Percentiles rank a stretch among this genome's conserved stretches.
Conservation (phyloP, 352 stramenopile genomes). For the Aphanomyces astaci region DNA sequence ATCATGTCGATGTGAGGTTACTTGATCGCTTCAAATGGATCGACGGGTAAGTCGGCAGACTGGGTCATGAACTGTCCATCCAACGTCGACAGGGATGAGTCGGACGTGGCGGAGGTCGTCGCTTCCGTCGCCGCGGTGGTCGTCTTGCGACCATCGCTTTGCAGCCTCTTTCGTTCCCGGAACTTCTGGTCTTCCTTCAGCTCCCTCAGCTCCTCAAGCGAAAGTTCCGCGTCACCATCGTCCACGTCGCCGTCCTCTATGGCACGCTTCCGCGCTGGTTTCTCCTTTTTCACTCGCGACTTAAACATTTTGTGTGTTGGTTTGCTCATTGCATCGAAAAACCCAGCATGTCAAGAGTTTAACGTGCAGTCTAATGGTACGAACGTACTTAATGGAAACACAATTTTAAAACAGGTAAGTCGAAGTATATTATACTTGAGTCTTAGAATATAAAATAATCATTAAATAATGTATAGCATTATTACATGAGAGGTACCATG, state of each 20-base stretch:
- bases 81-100: slow-evolving; percentile 26
- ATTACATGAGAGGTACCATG: no score
- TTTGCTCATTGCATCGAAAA: not conserved
- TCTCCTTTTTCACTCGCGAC: slow-evolving; percentile 6
- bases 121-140: slow-evolving; percentile 24
- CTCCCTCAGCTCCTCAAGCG: slow-evolving; percentile 52
- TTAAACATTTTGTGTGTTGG: slow-evolving; percentile 8
- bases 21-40: slow-evolving; percentile 72
- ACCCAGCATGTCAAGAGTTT: not conserved
- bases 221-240: slow-evolving; percentile 28
- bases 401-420: not conserved
- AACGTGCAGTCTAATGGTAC: not conserved
- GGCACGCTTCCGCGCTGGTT: not conserved
- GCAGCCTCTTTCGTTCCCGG: slow-evolving; percentile 36
- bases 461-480: no score
- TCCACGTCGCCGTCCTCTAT: slow-evolving; percentile 6
- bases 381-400: not conserved
- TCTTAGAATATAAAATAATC: no score
- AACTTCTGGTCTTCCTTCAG: slow-evolving; percentile 62
- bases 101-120: not conserved
- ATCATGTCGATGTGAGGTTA: no score
- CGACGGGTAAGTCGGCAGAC: slow-evolving; percentile 43
- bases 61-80: slow-evolving; percentile 77
- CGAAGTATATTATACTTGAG: no score
- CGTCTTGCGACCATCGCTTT: slow-evolving; percentile 27